Evolutionary conservation across 1,284 basidiomycete genomes (phyloP).

Genomic region (Austropuccinia psidii): DNA sequence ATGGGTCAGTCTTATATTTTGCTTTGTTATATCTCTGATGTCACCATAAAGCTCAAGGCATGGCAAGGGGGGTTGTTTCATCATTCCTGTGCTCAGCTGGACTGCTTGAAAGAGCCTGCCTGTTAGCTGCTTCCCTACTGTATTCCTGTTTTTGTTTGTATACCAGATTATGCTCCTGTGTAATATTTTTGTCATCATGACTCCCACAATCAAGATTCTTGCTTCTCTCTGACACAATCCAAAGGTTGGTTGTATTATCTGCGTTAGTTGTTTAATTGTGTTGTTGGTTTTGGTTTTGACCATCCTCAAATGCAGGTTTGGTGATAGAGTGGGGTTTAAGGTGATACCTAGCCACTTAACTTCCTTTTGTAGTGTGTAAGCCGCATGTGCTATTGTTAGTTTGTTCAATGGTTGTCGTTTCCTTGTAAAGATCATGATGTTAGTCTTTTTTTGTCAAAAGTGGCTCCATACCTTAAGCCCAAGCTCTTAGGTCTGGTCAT

Average conservation of each 20-base stretch:
- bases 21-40: too few species aligned
- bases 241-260: neutral
- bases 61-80: neutral
- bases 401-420: neutral
- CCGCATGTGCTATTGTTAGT: neutral
- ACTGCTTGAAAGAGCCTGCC: neutral
- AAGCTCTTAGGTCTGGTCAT: neutral
- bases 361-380: neutral
- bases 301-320: neutral
- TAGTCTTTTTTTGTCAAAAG: constrained; percentile 12
- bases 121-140: neutral
- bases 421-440: neutral
- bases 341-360: neutral
- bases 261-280: neutral
- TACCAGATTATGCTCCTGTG: constrained; percentile 15
- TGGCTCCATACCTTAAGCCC: neutral
- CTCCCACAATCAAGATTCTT: neutral
- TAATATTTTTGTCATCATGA: neutral
- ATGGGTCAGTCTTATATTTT: too few species aligned
- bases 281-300: neutral
- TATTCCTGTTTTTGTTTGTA: neutral
- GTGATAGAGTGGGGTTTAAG: neutral
- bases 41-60: too few species aligned
- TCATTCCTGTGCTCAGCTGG: neutral
- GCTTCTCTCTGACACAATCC: neutral